These are phyloP conservation scores for Aspergillus melleus DNA, from an alignment of 2,329 filamentous ascomycete species.

Conservation along the genomic window DNA sequence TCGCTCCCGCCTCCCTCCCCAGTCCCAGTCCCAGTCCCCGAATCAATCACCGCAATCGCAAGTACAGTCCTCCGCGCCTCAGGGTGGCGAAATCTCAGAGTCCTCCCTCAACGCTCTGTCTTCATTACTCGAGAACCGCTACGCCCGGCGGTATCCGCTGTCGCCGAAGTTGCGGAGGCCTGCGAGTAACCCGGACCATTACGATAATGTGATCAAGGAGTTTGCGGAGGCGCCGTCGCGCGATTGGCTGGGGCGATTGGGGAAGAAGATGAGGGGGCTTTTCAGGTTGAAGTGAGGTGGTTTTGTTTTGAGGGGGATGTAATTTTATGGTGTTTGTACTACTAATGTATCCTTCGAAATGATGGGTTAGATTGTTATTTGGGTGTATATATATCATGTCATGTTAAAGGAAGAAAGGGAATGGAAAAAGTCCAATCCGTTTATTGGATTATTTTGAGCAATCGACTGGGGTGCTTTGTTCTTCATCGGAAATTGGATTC, in stretches of 20 bases:
- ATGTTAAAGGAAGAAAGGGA: not conserved
- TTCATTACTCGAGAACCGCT: conserved; percentile 60
- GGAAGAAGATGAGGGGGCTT: conserved; percentile 50
- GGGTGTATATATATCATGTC: not conserved
- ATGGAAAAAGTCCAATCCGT: not conserved
- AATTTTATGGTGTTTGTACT: not conserved
- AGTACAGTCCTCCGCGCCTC: conserved; percentile 7
- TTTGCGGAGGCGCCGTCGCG: conserved; percentile 55
- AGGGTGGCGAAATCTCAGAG: conserved; percentile 27
- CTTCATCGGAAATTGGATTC: not conserved
- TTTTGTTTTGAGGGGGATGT: not conserved
- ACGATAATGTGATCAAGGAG: conserved; percentile 53
- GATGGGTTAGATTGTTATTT: not conserved
- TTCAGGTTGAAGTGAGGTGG: conserved; percentile 40
- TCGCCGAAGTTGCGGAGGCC: conserved; percentile 50
- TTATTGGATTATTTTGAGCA: not conserved
- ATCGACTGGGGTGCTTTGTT: not conserved
- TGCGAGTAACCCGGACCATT: conserved; percentile 53
- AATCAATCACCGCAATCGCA: conserved; percentile 19
- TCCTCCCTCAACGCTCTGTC: conserved; percentile 58
- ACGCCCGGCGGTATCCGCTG: conserved; percentile 53
- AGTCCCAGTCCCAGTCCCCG: conserved; percentile 11
- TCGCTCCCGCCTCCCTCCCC: conserved; percentile 31
- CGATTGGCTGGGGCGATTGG: conserved; percentile 46
- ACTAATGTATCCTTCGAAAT: not conserved